phyloP scores from a whole-genome alignment of 495 filamentous ascomycete species.

The Daldinia loculata region DNA sequence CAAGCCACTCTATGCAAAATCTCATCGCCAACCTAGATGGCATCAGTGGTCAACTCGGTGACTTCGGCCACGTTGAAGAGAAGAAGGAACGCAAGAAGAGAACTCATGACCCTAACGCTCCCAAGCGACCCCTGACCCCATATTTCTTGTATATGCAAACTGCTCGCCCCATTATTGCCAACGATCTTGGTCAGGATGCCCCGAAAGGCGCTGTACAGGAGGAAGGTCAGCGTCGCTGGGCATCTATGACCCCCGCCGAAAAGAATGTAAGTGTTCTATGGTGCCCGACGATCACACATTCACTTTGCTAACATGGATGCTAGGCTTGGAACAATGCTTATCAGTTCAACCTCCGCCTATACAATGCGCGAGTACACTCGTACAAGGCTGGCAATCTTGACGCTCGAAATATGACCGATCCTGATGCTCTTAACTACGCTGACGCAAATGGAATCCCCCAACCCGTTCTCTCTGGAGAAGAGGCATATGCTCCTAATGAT shows the following conservation, averaged over 20 bases:
- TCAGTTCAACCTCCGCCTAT: slow-evolving; percentile 76
- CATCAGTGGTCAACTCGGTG: slow-evolving; percentile 45
- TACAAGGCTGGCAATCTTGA: slow-evolving; percentile 75
- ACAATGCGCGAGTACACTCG: slow-evolving; percentile 74
- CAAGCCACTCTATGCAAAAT: slow-evolving; percentile 58
- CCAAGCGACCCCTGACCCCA: slow-evolving; percentile 90
- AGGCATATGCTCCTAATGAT: slow-evolving; percentile 63
- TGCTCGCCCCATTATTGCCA: slow-evolving; percentile 77
- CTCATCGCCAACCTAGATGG: slow-evolving; percentile 56
- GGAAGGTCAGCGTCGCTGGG: slow-evolving; percentile 85
- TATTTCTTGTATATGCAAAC: slow-evolving; percentile 94
- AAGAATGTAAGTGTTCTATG: slow-evolving; percentile 68
- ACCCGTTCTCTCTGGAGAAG: slow-evolving; percentile 53
- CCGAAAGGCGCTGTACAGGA: slow-evolving; percentile 81
- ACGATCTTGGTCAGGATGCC: slow-evolving; percentile 73
- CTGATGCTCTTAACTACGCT: slow-evolving; percentile 65
- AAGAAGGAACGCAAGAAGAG: slow-evolving; percentile 90
- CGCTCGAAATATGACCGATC: slow-evolving; percentile 68
- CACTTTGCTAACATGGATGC: slow-evolving; percentile 16
- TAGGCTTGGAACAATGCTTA: slow-evolving; percentile 80
- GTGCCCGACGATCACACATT: background rate
- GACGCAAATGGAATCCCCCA: slow-evolving; percentile 61
- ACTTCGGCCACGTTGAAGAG: slow-evolving; percentile 60
- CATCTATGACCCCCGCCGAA: slow-evolving; percentile 72
- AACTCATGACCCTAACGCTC: slow-evolving; percentile 88